A percentile compares a stretch with the other conserved stretches of the same genome.
Evolutionary conservation across 345 rosid species (phyloP).

Genomic region (Eucalyptus cloeziana): DNA sequence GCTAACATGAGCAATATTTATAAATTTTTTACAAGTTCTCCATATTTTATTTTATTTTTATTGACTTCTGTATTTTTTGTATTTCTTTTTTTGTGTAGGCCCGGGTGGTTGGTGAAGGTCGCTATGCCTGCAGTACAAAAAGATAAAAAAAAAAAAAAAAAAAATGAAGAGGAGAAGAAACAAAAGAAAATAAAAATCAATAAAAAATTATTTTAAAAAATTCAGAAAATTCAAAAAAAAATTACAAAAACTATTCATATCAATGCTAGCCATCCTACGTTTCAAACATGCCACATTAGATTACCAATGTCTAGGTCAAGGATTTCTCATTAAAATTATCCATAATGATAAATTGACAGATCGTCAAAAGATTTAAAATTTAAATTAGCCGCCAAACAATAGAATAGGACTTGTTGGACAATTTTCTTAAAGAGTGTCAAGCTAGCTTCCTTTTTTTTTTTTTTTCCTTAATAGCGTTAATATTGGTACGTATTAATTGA

Average conservation of each 20-base stretch:
- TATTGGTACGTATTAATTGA: background rate
- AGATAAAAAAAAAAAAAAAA: too few relatives aligned
- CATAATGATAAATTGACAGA: background rate
- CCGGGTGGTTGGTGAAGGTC: too few relatives aligned
- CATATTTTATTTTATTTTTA: too few relatives aligned
- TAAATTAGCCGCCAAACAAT: rapidly evolving
- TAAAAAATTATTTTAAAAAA: too few relatives aligned
- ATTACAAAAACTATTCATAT: background rate
- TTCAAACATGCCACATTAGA: background rate
- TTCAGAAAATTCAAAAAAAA: background rate
- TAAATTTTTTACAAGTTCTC: too few relatives aligned
- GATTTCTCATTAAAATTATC: background rate
- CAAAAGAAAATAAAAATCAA: too few relatives aligned
- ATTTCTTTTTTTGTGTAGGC: too few relatives aligned
- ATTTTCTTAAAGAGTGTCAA: too few relatives aligned
- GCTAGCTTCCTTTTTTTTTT: background rate
- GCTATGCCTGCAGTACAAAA: background rate
- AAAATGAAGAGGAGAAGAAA: too few relatives aligned
- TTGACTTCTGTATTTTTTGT: too few relatives aligned
- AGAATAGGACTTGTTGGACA: background rate
- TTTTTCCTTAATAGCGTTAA: background rate
- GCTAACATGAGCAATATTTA: rapidly evolving
- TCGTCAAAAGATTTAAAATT: rapidly evolving
- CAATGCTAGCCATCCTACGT: too few relatives aligned
- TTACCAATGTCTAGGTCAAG: background rate